A percentile compares a stretch with the other conserved stretches of the same genome.
phyloP scores from a whole-genome alignment of 2,329 filamentous ascomycete genomes.

The Reticulascus tulasneorum region DNA sequence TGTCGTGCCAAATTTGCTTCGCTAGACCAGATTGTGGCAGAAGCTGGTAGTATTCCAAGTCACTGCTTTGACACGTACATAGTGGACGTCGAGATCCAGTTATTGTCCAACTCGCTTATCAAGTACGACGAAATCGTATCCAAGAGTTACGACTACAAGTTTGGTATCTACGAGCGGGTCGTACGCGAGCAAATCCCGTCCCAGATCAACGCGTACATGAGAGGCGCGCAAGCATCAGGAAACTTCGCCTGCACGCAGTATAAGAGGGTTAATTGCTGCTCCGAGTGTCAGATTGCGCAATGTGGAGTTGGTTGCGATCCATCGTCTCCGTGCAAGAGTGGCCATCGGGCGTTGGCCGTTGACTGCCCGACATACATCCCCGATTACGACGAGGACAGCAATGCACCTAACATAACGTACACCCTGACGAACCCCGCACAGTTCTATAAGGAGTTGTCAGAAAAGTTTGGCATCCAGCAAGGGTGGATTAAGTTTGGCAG shows the following conservation, averaged over 20 bases:
- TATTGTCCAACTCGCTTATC: conserved; percentile 1
- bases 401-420: conserved; percentile 1
- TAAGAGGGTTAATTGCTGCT: conserved; percentile 2
- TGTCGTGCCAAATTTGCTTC: background rate
- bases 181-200: conserved; percentile 1
- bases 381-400: conserved; percentile 1
- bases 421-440: conserved; percentile 1
- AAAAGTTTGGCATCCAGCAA: conserved; percentile 1
- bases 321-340: conserved; percentile 1
- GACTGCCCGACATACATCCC: conserved; percentile 2
- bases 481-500: conserved; percentile 2
- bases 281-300: conserved; percentile 1
- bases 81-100: conserved; percentile 1
- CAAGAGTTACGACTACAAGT: conserved; percentile 1
- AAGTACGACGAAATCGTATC: conserved; percentile 2
- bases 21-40: conserved; percentile 2
- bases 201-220: conserved; percentile 4
- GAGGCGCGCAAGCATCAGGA: conserved; percentile 2
- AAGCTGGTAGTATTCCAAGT: conserved; percentile 2
- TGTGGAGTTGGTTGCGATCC: conserved; percentile 1
- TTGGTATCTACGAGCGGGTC: conserved; percentile 1
- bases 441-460: conserved; percentile 1
- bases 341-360: conserved; percentile 1
- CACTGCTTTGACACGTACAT: conserved; percentile 4
- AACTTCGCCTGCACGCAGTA: conserved; percentile 2